Evolutionary conservation across 2,329 filamentous ascomycete genomes (phyloP).

Genomic region (Penicillium digitatum): DNA sequence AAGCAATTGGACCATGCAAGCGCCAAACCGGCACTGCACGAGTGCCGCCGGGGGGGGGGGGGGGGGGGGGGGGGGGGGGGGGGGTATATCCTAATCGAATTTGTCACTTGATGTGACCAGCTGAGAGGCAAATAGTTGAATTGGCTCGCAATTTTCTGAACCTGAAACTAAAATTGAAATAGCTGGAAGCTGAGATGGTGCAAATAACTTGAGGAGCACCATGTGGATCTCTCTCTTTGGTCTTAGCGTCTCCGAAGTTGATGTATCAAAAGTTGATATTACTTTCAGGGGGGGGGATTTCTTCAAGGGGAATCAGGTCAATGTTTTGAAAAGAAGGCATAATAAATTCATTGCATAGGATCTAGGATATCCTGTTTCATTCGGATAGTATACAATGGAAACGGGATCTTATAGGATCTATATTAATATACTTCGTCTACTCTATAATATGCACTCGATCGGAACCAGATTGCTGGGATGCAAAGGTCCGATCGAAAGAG

Average conservation of each 20-base stretch:
- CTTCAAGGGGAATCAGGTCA: background rate
- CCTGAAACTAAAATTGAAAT: background rate
- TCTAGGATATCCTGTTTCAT: background rate
- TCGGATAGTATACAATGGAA: no score
- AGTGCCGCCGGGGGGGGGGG: background rate
- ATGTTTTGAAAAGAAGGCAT: background rate
- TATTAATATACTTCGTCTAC: background rate
- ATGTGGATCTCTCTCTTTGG: background rate
- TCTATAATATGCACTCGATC: slow-evolving; percentile 4
- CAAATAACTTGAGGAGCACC: background rate
- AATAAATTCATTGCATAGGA: background rate
- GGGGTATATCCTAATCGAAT: background rate
- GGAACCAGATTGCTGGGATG: slow-evolving; percentile 18
- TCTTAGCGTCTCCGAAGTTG: background rate
- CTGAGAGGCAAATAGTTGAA: background rate
- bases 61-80: background rate
- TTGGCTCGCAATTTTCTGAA: background rate
- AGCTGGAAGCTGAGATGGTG: background rate
- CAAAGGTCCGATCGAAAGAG: slow-evolving; percentile 4
- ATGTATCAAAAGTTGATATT: slow-evolving; percentile 4
- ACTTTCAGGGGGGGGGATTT: background rate
- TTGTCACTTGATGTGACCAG: background rate
- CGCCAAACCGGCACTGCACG: background rate
- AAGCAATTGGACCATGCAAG: slow-evolving; percentile 6
- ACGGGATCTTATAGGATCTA: no score